Conservation (phyloP, 192 early-diverging fungal genomes). For the Coemansia asiatica region DNA sequence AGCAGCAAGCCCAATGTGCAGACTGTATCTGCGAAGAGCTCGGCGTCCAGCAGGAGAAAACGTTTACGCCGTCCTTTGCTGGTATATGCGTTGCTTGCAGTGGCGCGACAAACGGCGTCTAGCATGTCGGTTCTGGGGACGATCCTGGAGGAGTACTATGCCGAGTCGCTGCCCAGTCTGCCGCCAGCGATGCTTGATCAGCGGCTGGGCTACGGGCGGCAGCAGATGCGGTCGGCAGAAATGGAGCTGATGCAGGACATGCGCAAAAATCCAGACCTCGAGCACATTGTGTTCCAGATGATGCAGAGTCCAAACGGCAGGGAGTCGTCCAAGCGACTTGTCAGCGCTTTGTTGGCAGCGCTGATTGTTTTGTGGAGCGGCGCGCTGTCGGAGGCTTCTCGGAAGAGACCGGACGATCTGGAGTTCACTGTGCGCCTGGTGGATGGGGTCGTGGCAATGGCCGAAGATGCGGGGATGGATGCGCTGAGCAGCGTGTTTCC, state of each 20-base stretch:
- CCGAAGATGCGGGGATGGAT: slow-evolving; percentile 12
- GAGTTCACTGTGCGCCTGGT: slow-evolving; percentile 32
- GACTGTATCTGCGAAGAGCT: background rate
- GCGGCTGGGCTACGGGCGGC: slow-evolving; percentile 17
- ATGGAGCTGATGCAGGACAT: slow-evolving; percentile 48
- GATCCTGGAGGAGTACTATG: slow-evolving; percentile 43
- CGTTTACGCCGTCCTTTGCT: slow-evolving; percentile 14
- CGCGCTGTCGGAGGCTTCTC: slow-evolving; percentile 33
- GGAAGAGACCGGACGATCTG: slow-evolving; percentile 25
- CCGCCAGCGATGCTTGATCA: slow-evolving; percentile 36
- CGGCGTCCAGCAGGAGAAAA: background rate
- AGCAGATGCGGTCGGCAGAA: slow-evolving; percentile 30
- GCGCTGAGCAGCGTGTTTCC: slow-evolving; percentile 22
- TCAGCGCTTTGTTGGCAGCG: slow-evolving; percentile 35
- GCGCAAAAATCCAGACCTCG: slow-evolving; percentile 30
- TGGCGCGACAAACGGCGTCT: slow-evolving; percentile 7
- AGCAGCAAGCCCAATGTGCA: background rate
- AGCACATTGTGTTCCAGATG: slow-evolving; percentile 19
- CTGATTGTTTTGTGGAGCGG: slow-evolving; percentile 48
- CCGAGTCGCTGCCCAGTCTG: slow-evolving; percentile 36
- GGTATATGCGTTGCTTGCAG: slow-evolving; percentile 18
- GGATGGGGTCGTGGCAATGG: slow-evolving; percentile 11
- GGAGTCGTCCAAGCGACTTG: slow-evolving; percentile 11
- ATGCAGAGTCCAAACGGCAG: slow-evolving; percentile 11
- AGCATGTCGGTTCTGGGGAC: slow-evolving; percentile 18